Percentiles rank a stretch among this genome's conserved stretches.
phyloP scores from a whole-genome alignment of 257 asterid species.

The Linaria vulgaris region DNA sequence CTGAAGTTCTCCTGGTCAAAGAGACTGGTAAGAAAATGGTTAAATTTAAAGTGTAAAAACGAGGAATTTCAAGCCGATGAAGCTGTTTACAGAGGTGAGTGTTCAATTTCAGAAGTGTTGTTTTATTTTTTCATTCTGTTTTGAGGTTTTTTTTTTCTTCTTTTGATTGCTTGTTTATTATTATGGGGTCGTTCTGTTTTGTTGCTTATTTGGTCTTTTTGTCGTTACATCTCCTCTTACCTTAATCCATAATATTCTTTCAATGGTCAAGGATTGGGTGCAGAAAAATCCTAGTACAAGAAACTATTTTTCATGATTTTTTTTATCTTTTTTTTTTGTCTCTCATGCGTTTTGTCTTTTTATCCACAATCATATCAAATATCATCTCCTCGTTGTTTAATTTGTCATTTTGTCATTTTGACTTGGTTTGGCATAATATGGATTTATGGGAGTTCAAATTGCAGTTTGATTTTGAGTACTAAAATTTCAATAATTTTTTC shows the following conservation, averaged over 20 bases:
- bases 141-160: constrained; percentile 17
- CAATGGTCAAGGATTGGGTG: constrained; percentile 23
- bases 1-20: constrained; percentile 95
- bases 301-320: constrained; percentile 27
- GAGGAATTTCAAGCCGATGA: constrained; percentile 71
- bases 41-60: constrained; percentile 76
- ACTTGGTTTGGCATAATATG: not conserved
- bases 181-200: not conserved
- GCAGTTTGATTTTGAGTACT: constrained; percentile 23
- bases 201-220: constrained; percentile 20
- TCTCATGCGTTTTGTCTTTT: constrained; percentile 36
- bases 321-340: constrained; percentile 33
- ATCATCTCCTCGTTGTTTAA: constrained; percentile 17
- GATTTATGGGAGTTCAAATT: not conserved
- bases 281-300: constrained; percentile 24
- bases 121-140: too few species aligned
- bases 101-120: constrained; percentile 3
- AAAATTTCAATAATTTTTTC: constrained; percentile 27
- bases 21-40: constrained; percentile 79
- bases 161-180: not conserved
- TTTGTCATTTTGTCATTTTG: not conserved
- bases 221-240: constrained; percentile 19
- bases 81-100: constrained; percentile 72
- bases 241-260: constrained; percentile 20
- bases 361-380: constrained; percentile 23